Conservation (phyloP, 768 basidiomycete genomes). For the Tubosaeta sp. region DNA sequence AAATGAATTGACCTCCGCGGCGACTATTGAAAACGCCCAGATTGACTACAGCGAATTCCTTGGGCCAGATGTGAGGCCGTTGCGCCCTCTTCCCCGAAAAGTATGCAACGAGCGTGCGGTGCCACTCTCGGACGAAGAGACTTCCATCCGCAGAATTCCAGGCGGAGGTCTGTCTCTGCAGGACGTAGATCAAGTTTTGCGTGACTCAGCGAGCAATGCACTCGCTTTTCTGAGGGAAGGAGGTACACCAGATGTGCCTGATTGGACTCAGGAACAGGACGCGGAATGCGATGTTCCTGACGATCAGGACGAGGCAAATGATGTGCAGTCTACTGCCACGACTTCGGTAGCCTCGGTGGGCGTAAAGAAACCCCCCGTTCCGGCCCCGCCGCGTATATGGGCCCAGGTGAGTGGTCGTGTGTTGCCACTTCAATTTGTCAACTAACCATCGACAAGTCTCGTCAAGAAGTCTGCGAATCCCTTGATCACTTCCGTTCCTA, state of each 20-base stretch:
- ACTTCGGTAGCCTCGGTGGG: neutral
- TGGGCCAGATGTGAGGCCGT: constrained; percentile 16
- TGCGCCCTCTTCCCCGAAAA: constrained; percentile 23
- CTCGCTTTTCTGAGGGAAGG: constrained; percentile 6
- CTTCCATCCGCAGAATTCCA: neutral
- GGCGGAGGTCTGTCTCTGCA: constrained; percentile 7
- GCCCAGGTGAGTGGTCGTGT: constrained; percentile 34
- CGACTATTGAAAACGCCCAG: neutral
- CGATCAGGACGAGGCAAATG: constrained; percentile 7
- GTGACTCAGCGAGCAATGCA: constrained; percentile 17
- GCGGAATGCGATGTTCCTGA: constrained; percentile 7
- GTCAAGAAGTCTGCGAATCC: constrained; percentile 82
- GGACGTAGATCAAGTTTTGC: constrained; percentile 15
- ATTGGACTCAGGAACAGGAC: constrained; percentile 26
- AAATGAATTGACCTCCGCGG: constrained; percentile 10
- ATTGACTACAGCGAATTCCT: constrained; percentile 5
- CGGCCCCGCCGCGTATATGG: constrained; percentile 39
- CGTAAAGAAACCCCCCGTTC: constrained; percentile 23
- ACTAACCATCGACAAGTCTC: constrained; percentile 46
- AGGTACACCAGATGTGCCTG: constrained; percentile 4
- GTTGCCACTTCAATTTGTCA: neutral
- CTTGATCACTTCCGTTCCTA: constrained; percentile 65
- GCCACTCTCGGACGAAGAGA: neutral
- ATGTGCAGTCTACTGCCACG: constrained; percentile 14
- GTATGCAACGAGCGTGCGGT: neutral